phyloP scores from a whole-genome alignment of 371 early-diverging fungal species.

The Dipsacomyces acuminosporus region DNA sequence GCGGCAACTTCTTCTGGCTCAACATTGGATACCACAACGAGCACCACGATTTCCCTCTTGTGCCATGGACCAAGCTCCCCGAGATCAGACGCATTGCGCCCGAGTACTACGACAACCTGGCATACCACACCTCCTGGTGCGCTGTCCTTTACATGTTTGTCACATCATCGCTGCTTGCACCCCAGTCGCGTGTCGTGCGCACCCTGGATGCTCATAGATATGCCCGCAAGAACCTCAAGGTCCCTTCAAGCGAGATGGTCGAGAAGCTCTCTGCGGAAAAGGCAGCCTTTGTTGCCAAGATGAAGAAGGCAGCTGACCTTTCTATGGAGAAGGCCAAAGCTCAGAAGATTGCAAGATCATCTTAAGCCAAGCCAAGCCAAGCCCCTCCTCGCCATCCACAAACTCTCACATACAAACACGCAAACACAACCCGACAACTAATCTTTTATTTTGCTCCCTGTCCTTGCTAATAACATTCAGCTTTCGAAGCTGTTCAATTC shows the following conservation, averaged over 20 bases:
- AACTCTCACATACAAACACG: no score
- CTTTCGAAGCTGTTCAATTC: no score
- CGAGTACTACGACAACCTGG: slow-evolving; percentile 85
- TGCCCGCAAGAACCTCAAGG: slow-evolving; percentile 53
- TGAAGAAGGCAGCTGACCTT: slow-evolving; percentile 39
- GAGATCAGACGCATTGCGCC: slow-evolving; percentile 71
- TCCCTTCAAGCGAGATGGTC: slow-evolving; percentile 16
- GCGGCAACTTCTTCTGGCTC: slow-evolving; percentile 75
- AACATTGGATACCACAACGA: slow-evolving; percentile 96
- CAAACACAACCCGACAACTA: no score
- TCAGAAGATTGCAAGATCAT: slow-evolving; percentile 10
- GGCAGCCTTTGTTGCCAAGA: slow-evolving; percentile 23
- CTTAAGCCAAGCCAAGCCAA: slow-evolving; percentile 5
- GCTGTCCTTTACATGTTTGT: slow-evolving; percentile 81
- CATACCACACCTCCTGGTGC: slow-evolving; percentile 87
- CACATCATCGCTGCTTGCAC: slow-evolving; percentile 63
- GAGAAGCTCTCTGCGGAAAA: slow-evolving; percentile 19
- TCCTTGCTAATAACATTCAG: no score
- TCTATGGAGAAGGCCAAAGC: slow-evolving; percentile 38
- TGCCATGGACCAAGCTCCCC: slow-evolving; percentile 90
- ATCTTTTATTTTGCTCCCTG: no score
- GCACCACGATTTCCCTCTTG: slow-evolving; percentile 92
- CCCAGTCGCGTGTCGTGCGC: slow-evolving; percentile 78
- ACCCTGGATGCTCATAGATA: slow-evolving; percentile 64
- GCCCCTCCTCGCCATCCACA: no score